Conservation (phyloP, 805 yeast species). For the Candida pseudoglaebosa region DNA sequence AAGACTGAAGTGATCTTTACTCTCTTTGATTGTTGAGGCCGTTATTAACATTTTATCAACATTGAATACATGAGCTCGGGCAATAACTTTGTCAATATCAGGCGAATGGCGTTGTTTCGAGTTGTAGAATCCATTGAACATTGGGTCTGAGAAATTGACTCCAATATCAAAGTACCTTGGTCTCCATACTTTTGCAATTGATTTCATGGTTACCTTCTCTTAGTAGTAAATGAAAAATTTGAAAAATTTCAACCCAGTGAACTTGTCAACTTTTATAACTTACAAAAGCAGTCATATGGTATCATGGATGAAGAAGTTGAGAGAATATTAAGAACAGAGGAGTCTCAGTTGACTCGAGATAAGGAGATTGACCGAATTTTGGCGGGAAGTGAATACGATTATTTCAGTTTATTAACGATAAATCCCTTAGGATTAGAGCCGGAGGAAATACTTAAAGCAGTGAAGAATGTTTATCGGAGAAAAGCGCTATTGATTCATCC, state of each 20-base stretch:
- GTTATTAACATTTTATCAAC: constrained; percentile 76
- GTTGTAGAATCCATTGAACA: constrained; percentile 80
- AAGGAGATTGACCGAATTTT: constrained; percentile 55
- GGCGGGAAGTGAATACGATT: constrained; percentile 44
- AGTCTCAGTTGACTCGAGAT: constrained; percentile 35
- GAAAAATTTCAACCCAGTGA: constrained; percentile 4
- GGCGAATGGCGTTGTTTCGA: constrained; percentile 50
- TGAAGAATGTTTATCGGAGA: constrained; percentile 49
- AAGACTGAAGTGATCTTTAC: constrained; percentile 55
- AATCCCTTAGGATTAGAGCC: constrained; percentile 19
- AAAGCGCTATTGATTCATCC: constrained; percentile 68
- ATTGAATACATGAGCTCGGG: constrained; percentile 60
- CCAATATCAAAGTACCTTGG: constrained; percentile 45
- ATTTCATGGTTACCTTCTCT: constrained; percentile 1
- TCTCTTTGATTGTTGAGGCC: constrained; percentile 73
- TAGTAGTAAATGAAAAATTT: not conserved
- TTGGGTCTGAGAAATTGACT: constrained; percentile 82
- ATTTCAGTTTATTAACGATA: constrained; percentile 50
- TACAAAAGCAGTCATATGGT: not conserved
- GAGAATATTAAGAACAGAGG: constrained; percentile 18
- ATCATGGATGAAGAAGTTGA: constrained; percentile 16
- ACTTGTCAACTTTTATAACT: not conserved
- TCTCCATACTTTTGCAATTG: constrained; percentile 22
- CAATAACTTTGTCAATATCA: constrained; percentile 62
- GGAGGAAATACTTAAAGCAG: constrained; percentile 11